phyloP scores from a whole-genome alignment of 805 yeast genomes.

The Brettanomyces anomalus region DNA sequence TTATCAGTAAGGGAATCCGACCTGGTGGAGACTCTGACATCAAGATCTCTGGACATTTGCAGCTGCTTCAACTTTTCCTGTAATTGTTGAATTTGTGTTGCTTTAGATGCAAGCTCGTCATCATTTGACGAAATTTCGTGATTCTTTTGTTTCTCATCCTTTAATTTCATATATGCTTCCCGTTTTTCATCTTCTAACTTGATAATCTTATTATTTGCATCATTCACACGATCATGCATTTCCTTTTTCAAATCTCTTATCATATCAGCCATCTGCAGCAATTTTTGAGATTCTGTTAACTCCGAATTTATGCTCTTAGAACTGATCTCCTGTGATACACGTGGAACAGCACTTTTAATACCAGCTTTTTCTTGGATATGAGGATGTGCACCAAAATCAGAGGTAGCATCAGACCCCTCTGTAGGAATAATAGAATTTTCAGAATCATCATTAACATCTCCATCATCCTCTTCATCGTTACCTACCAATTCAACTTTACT shows the following conservation, averaged over 20 bases:
- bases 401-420: not conserved
- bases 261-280: constrained; percentile 17
- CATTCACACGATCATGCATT: constrained; percentile 42
- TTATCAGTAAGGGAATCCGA: too few species aligned
- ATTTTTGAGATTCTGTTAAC: constrained; percentile 12
- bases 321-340: too few species aligned
- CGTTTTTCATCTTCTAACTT: constrained; percentile 33
- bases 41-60: too few species aligned
- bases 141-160: not conserved
- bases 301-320: not conserved
- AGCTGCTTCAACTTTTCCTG: not conserved
- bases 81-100: not conserved
- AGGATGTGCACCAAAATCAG: too few species aligned
- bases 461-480: not conserved
- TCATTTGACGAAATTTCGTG: not conserved
- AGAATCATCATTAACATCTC: not conserved
- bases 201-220: constrained; percentile 47
- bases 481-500: not conserved
- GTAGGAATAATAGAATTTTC: not conserved
- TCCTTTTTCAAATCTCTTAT: constrained; percentile 29
- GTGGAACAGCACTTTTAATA: not conserved
- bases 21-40: too few species aligned
- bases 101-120: not conserved
- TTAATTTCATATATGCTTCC: constrained; percentile 4
- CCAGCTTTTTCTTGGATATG: not conserved